Percentiles rank a stretch among this genome's conserved stretches.
phyloP scores from a whole-genome alignment of 306 rosid genomes.

The Lagenaria siceraria region DNA sequence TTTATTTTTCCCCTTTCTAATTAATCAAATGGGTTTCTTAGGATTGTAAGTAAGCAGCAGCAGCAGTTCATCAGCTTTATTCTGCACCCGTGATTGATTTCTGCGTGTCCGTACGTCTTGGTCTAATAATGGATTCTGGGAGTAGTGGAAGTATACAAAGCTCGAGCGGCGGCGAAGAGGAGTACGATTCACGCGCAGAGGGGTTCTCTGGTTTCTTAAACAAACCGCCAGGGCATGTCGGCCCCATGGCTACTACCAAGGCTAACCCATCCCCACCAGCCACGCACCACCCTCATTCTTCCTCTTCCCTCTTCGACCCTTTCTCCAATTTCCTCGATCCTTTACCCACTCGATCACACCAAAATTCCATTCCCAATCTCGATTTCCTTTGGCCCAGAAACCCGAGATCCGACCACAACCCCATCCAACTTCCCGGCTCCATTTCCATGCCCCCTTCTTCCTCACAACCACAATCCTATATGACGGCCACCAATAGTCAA shows the following conservation, averaged over 20 bases:
- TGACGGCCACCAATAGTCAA: neutral
- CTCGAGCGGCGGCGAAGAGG: slow-evolving; percentile 83
- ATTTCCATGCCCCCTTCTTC: slow-evolving; percentile 1
- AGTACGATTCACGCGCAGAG: slow-evolving; percentile 70
- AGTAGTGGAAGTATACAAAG: slow-evolving; percentile 87
- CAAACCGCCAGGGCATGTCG: slow-evolving; percentile 11
- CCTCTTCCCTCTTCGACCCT: slow-evolving; percentile 31
- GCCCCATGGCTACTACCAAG: slow-evolving; percentile 15
- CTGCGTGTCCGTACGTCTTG: neutral
- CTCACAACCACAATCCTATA: slow-evolving; percentile 10
- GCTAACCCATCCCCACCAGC: neutral
- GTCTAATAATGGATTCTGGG: slow-evolving; percentile 53
- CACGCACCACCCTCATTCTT: slow-evolving; percentile 10
- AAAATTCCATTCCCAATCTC: slow-evolving; percentile 20
- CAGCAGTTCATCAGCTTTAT: neutral
- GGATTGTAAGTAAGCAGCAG: neutral
- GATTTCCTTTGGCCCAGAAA: slow-evolving; percentile 46
- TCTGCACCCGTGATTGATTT: neutral
- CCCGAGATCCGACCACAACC: slow-evolving; percentile 16
- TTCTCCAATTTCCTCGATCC: slow-evolving; percentile 50
- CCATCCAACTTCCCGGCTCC: slow-evolving; percentile 14
- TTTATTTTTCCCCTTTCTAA: neutral
- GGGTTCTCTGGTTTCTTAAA: slow-evolving; percentile 42
- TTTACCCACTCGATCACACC: slow-evolving; percentile 14
- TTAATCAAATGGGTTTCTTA: slow-evolving; percentile 8